Percentiles rank a stretch among this genome's conserved stretches.
These are phyloP conservation scores for Thermoascus crustaceus DNA, from an alignment of 2,329 filamentous ascomycete genomes.

Conservation along the genomic window DNA sequence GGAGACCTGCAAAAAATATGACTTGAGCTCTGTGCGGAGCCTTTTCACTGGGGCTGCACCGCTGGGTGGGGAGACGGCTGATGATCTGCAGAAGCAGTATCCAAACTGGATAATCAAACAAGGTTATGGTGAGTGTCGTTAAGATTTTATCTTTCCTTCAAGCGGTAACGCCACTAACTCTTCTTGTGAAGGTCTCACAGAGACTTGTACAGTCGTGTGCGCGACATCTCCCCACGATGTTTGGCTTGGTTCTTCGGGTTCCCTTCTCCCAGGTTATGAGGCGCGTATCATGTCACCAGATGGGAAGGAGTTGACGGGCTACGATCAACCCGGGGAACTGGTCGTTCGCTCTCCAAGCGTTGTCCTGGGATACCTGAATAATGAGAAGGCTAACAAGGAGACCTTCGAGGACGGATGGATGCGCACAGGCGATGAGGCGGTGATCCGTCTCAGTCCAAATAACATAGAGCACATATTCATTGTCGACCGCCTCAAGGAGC, in stretches of 20 bases:
- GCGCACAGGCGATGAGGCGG: conserved; percentile 75
- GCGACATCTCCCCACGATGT: conserved; percentile 53
- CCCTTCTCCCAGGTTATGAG: conserved; percentile 55
- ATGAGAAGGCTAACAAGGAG: conserved; percentile 71
- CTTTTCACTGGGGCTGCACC: conserved; percentile 74
- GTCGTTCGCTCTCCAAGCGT: conserved; percentile 69
- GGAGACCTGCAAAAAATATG: conserved; percentile 55
- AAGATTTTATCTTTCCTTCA: too few relatives aligned
- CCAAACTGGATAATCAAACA: conserved; percentile 60
- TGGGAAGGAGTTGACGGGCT: conserved; percentile 60
- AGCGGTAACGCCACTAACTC: conserved; percentile 7
- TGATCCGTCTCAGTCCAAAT: conserved; percentile 54
- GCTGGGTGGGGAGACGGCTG: conserved; percentile 62
- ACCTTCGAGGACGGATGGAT: conserved; percentile 77
- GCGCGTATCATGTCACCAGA: conserved; percentile 61
- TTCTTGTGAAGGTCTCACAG: conserved; percentile 73
- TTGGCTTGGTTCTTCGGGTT: conserved; percentile 63
- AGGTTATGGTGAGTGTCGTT: conserved; percentile 61
- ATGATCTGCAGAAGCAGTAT: conserved; percentile 53
- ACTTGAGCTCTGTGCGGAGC: conserved; percentile 58
- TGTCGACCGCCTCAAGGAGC: conserved; percentile 71
- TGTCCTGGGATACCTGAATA: conserved; percentile 77
- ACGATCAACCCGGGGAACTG: conserved; percentile 72
- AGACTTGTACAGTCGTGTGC: conserved; percentile 63
- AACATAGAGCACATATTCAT: conserved; percentile 78